Base-by-base conservation (phyloP, 2,329 filamentous ascomycete genomes). In the Cercospora sp. region DNA sequence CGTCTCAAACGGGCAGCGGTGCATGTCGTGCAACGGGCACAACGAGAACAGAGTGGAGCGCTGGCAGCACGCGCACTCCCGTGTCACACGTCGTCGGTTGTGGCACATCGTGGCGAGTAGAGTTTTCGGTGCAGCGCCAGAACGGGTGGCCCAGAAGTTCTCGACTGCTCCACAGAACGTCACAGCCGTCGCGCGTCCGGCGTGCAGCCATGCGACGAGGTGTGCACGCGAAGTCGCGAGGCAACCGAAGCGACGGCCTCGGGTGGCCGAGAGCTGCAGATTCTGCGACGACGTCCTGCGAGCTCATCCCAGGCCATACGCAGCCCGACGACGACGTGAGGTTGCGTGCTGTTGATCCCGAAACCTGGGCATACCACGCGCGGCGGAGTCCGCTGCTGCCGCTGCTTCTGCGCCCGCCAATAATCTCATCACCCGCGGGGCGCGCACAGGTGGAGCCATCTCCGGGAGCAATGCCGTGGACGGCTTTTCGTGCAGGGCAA, bases 121-220 rank as follows among this genome's bases (percentile, higher is more conserved):
- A 28, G 53, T 57, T 28, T 57, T 16, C 23, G 28, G 53, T 18
- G 53, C 53, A 31, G 28, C 53, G 45, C 45, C 61, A 63, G 36
- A 55, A 63, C 45, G 61, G 45, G 23, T 23, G 26, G 45, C 31
- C 59, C 20, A 55, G 48, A 28, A 28, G 61, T 18, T 63, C 61
- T 57, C 45, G 61, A 63, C 61, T 57, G 31, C 61, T 63, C 61
- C 31, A 55, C 23, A 30, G 16, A 57, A 13, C 61, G 48, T 26
- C 61, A 31, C 60, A 48, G 40, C 60, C 60, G 60, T 16, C 28
- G 36, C 16, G 13, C 36, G 18, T 20, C 33, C 33, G 33, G 42
- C 42, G 18, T 45, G 40, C 40, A 45, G n/a, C 42, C 36, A 40
- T 40, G 36, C 36, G 36, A 23, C 45, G 45, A 20, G 26, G 26